These are phyloP conservation scores for Russula emetica DNA, from an alignment of 768 basidiomycete genomes.

Conservation along the genomic window DNA sequence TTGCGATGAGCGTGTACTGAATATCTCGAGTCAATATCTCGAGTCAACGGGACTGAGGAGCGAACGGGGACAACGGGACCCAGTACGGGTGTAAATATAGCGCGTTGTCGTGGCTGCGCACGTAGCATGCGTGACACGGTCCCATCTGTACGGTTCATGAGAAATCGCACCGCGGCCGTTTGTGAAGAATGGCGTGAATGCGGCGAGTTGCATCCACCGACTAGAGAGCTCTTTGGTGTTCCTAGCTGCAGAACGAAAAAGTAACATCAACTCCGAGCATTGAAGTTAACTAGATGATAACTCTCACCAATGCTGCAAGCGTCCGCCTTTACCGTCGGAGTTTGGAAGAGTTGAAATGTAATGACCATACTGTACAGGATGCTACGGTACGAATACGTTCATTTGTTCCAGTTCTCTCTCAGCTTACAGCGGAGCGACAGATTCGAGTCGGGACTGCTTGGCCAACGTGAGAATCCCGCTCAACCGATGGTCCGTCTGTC, in stretches of 20 bases:
- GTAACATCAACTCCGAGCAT: background rate
- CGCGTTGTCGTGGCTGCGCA: slow-evolving; percentile 65
- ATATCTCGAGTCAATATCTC: background rate
- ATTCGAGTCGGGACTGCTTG: background rate
- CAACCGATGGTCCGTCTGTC: slow-evolving; percentile 67
- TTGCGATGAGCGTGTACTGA: slow-evolving; percentile 71
- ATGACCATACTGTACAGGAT: slow-evolving; percentile 68
- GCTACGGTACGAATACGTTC: slow-evolving; percentile 65
- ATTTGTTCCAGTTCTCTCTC: slow-evolving; percentile 73
- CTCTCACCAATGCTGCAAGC: slow-evolving; percentile 59
- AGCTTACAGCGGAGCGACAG: slow-evolving; percentile 39
- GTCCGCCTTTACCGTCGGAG: slow-evolving; percentile 80
- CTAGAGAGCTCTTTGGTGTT: slow-evolving; percentile 78
- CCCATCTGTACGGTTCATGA: slow-evolving; percentile 80
- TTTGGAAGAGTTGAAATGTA: slow-evolving; percentile 82
- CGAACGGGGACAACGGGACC: slow-evolving; percentile 38
- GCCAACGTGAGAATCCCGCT: no score
- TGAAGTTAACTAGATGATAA: slow-evolving; percentile 9
- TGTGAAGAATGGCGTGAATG: slow-evolving; percentile 81
- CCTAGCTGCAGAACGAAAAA: slow-evolving; percentile 33
- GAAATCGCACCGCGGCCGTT: slow-evolving; percentile 58
- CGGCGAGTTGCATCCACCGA: slow-evolving; percentile 80
- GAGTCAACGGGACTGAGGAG: background rate
- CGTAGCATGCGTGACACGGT: slow-evolving; percentile 69
- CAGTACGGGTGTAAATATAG: slow-evolving; percentile 78